A percentile compares a stretch with the other conserved stretches of the same genome.
phyloP scores from a whole-genome alignment of 495 filamentous ascomycete genomes.

The Xylaria intraflava region DNA sequence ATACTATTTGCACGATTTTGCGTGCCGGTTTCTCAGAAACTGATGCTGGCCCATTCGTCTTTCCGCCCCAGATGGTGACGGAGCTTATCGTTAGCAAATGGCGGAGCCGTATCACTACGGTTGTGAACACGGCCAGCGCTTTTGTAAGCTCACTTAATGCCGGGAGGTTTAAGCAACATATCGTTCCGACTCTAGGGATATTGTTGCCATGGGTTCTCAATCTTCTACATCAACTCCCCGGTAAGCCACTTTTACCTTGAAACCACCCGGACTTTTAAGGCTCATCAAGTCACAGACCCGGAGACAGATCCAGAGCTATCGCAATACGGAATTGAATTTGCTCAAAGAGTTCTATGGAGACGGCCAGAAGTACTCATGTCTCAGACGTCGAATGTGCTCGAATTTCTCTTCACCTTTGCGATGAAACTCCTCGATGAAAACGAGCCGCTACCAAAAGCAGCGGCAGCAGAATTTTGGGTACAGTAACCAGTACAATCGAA shows the following conservation, averaged over 20 bases:
- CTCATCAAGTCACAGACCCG: constrained; percentile 37
- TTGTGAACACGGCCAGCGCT: constrained; percentile 72
- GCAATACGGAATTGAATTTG: constrained; percentile 36
- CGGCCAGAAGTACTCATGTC: constrained; percentile 54
- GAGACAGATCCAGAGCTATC: constrained; percentile 63
- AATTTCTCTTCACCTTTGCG: constrained; percentile 70
- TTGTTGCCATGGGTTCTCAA: constrained; percentile 60
- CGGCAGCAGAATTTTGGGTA: constrained; percentile 79
- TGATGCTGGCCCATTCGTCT: constrained; percentile 68
- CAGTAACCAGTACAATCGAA: constrained; percentile 19
- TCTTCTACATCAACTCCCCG: constrained; percentile 56
- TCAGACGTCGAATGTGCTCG: constrained; percentile 45
- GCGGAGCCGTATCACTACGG: constrained; percentile 51
- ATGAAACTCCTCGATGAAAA: constrained; percentile 63
- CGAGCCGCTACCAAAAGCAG: constrained; percentile 74
- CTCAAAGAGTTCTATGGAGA: constrained; percentile 62
- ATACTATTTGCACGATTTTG: constrained; percentile 68
- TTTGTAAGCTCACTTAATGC: constrained; percentile 62
- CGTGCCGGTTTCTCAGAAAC: constrained; percentile 74
- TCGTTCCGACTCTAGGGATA: constrained; percentile 40
- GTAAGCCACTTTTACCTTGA: constrained; percentile 32
- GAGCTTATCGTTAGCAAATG: constrained; percentile 53
- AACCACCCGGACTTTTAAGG: background rate
- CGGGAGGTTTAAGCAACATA: constrained; percentile 28
- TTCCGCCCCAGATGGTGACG: constrained; percentile 62